Evolutionary conservation across 306 rosid species (phyloP), one percentile per base, ranked within the genome.

Genomic region (Cyamopsis tetragonoloba): DNA sequence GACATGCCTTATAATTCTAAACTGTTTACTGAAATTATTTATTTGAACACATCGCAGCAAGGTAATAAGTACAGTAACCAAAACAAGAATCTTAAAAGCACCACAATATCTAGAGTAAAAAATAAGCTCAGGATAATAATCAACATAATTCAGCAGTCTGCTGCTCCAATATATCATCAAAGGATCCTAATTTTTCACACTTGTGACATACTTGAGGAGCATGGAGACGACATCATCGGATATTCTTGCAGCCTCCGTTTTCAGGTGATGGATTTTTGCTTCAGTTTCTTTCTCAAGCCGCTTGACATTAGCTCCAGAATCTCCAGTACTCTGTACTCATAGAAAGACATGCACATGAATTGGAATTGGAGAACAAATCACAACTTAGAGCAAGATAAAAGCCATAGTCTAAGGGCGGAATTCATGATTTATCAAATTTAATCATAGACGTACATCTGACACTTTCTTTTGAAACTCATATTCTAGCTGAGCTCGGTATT

Each of bases 221-320:
- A 93, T 93, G 69, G 77, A 4, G 4, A 80, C 97, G 48, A 93
- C 97, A 46, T 84, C 98, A 1, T 71, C 64, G 0, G 96, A 89
- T 22, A 95, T 83, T 77, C 91, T 88, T 6, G 81, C 75, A 59
- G 88, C 85, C 59, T 90, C 90, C 4, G 49, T 58, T 62, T 80
- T 68, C 75, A 93, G 87, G 63, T 86, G 87, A 11, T 71, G 55
- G 57, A 90, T 93, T 84, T 90, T 90, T 22, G 12, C 79, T 5
- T 77, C 82, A 3, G 99, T 93, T 80, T 93, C 99, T 5, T 43
- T 47, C 63, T 90, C 99, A 50, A 93, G 97, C 53, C 96, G 90
- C 90, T 90, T 88, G 31, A 88, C 99, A 70, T 90, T 93, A 15
- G 97, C 99, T 62, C 96, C 97, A 31, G 99, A 93, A 74, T 90